phyloP scores from a whole-genome alignment of 768 basidiomycete genomes.

The Mrakia frigida region DNA sequence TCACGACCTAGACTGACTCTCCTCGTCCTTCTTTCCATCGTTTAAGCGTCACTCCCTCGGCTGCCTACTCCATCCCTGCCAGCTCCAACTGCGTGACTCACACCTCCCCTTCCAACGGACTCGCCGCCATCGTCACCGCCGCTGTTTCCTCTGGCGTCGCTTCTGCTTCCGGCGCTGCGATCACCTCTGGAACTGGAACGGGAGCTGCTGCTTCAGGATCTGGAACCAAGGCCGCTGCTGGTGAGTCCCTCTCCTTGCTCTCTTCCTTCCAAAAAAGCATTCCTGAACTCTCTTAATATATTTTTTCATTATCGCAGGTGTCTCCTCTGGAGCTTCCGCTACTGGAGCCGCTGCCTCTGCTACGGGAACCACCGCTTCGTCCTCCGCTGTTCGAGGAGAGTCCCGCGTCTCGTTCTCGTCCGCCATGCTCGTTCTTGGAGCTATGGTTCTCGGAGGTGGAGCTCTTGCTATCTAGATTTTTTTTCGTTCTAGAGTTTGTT shows the following conservation, averaged over 20 bases:
- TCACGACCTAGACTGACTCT: neutral
- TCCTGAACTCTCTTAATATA: neutral
- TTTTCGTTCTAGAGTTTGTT: neutral
- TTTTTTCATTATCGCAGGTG: neutral
- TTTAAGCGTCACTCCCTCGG: slow-evolving; percentile 42
- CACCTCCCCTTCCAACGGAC: slow-evolving; percentile 40
- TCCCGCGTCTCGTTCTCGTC: slow-evolving; percentile 5
- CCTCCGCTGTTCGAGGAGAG: neutral
- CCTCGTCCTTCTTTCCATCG: neutral
- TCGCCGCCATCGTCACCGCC: slow-evolving; percentile 18
- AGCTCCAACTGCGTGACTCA: slow-evolving; percentile 43
- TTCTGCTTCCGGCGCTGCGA: neutral
- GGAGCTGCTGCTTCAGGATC: neutral
- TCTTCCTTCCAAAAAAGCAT: neutral
- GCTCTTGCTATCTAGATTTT: slow-evolving; percentile 14
- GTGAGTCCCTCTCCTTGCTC: neutral
- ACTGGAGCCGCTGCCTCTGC: neutral
- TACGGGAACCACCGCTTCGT: neutral
- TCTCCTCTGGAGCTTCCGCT: neutral
- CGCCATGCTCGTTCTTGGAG: slow-evolving; percentile 1
- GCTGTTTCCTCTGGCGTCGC: neutral
- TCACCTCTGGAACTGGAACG: neutral
- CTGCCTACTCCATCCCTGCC: slow-evolving; percentile 34
- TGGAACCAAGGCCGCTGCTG: slow-evolving; percentile 14
- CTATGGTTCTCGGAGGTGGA: slow-evolving; percentile 23